Percentiles rank a stretch among this genome's conserved stretches.
Evolutionary conservation across 139 green algal genomes (phyloP).

Genomic region (Protoeuglena noctilucae): DNA sequence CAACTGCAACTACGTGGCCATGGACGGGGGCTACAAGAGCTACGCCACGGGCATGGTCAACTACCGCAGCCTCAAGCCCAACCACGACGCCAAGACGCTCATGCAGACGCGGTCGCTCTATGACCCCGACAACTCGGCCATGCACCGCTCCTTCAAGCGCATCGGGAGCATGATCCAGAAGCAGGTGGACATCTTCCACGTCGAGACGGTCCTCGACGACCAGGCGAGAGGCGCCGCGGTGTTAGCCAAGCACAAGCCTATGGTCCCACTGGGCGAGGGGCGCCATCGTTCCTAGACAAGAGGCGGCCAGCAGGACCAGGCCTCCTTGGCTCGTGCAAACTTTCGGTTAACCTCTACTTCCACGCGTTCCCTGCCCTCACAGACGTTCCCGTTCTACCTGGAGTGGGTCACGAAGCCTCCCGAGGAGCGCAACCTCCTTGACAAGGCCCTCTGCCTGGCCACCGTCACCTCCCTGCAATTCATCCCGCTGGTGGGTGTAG

Average conservation of each 20-base stretch:
- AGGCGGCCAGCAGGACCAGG: too few species aligned
- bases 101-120: constrained; percentile 13
- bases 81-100: constrained; percentile 23
- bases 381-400: constrained; percentile 3
- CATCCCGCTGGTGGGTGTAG: not conserved
- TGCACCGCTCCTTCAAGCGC: constrained; percentile 21
- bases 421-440: constrained; percentile 6
- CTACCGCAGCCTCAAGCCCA: constrained; percentile 17
- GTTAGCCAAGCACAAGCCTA: too few species aligned
- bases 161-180: constrained; percentile 22
- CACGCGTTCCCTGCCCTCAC: too few species aligned
- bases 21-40: constrained; percentile 27
- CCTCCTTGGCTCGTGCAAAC: too few species aligned
- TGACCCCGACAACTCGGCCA: constrained; percentile 7
- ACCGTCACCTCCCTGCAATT: constrained; percentile 8
- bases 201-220: constrained; percentile 22
- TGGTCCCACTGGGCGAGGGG: too few species aligned
- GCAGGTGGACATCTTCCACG: constrained; percentile 15
- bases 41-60: constrained; percentile 22
- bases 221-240: too few species aligned
- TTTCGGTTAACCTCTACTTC: too few species aligned
- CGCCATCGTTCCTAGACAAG: too few species aligned
- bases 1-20: constrained; percentile 23
- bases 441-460: constrained; percentile 9
- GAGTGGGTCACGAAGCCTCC: not conserved